These are phyloP conservation scores for Durusdinium trenchii DNA, from an alignment of 73 alveolate genomes.

Conservation along the genomic window DNA sequence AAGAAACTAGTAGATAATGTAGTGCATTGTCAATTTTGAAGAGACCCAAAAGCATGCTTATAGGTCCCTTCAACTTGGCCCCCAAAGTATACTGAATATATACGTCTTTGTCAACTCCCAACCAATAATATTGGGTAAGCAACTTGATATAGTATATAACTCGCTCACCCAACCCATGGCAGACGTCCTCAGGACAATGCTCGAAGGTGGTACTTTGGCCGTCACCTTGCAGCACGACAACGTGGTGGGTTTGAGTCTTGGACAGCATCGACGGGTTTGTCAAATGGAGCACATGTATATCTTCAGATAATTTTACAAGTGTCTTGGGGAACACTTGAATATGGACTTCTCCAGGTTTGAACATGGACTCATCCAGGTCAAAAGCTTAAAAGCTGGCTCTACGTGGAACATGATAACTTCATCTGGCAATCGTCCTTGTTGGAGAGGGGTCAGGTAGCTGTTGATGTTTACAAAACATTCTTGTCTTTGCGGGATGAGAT, in stretches of 20 bases:
- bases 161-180: neutral
- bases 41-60: neutral
- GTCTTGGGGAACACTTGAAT: neutral
- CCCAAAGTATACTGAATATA: neutral
- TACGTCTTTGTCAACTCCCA: neutral
- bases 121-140: neutral
- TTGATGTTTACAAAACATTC: too few species aligned
- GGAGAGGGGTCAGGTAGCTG: too few species aligned
- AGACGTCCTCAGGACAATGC: neutral
- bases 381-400: neutral
- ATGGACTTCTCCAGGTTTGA: neutral
- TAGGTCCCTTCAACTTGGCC: neutral
- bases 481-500: too few species aligned
- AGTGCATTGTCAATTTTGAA: neutral
- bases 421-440: neutral
- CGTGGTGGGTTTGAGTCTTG: neutral
- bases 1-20: neutral
- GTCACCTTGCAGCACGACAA: neutral
- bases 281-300: neutral
- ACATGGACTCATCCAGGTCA: neutral
- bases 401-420: neutral
- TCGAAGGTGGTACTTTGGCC: neutral
- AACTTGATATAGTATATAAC: neutral
- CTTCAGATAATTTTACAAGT: neutral
- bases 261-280: too few species aligned